phyloP scores from a whole-genome alignment of 2,329 filamentous ascomycete genomes.

The Hypoxylon sp. region DNA sequence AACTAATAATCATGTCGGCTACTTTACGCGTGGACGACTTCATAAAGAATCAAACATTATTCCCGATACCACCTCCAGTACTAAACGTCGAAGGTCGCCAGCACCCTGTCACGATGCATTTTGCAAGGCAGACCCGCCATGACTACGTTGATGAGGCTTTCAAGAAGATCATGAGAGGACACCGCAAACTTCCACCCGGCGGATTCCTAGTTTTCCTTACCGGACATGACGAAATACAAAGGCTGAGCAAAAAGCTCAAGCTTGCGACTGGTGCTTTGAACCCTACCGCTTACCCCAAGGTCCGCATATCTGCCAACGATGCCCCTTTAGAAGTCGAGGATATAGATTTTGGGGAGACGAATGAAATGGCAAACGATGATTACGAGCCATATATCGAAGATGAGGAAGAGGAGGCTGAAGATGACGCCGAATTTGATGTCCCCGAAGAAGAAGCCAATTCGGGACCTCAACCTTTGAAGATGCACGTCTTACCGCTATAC shows the following conservation, averaged over 20 bases:
- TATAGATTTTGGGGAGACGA: slow-evolving; percentile 79
- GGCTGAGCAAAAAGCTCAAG: slow-evolving; percentile 83
- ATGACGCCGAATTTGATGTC: slow-evolving; percentile 75
- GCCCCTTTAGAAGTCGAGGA: slow-evolving; percentile 87
- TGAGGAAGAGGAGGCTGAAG: slow-evolving; percentile 70
- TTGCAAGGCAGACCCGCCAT: slow-evolving; percentile 81
- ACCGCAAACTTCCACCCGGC: slow-evolving; percentile 88
- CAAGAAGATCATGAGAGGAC: slow-evolving; percentile 85
- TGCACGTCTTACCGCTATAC: slow-evolving; percentile 93
- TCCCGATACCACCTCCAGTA: slow-evolving; percentile 81
- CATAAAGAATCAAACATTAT: slow-evolving; percentile 83
- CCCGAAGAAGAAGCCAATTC: slow-evolving; percentile 73
- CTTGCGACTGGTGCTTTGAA: slow-evolving; percentile 71
- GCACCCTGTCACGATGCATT: slow-evolving; percentile 90
- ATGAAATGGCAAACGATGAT: slow-evolving; percentile 76
- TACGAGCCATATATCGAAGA: slow-evolving; percentile 62
- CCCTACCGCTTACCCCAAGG: slow-evolving; percentile 70
- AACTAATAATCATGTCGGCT: slow-evolving; percentile 98
- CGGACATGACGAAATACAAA: slow-evolving; percentile 89
- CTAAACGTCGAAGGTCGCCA: slow-evolving; percentile 93
- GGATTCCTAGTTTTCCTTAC: slow-evolving; percentile 95
- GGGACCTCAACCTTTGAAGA: slow-evolving; percentile 74
- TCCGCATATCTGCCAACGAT: slow-evolving; percentile 81
- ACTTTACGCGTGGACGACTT: slow-evolving; percentile 93
- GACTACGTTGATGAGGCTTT: slow-evolving; percentile 95